Evolutionary conservation across 164 flowering plant genomes (phyloP).

Genomic region (Stephania yunnanensis): DNA sequence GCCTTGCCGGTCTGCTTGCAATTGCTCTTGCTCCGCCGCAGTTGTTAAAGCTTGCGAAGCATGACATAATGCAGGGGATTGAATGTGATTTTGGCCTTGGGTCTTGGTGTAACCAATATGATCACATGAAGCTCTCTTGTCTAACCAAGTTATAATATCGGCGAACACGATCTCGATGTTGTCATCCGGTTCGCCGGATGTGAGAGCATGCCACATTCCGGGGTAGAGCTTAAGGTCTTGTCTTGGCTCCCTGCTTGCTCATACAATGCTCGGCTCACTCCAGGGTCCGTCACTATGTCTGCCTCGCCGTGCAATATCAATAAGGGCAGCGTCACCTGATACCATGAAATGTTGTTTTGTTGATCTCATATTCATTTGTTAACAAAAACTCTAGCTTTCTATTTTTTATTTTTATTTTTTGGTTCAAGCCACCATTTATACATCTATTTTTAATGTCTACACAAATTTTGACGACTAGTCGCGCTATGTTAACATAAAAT

Average conservation of each 20-base stretch:
- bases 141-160: slow-evolving; percentile 81
- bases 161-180: slow-evolving; percentile 69
- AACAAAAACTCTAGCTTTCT: too few species aligned
- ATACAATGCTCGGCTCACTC: slow-evolving; percentile 75
- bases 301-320: slow-evolving; percentile 88
- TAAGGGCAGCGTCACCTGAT: slow-evolving; percentile 74
- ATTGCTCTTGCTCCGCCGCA: background rate
- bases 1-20: slow-evolving; percentile 1
- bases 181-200: slow-evolving; percentile 80
- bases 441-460: too few species aligned
- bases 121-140: slow-evolving; percentile 31
- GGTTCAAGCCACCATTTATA: too few species aligned
- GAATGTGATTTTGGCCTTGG: background rate
- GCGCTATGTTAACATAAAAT: too few species aligned
- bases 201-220: slow-evolving; percentile 95
- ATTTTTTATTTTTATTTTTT: too few species aligned
- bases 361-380: too few species aligned
- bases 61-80: background rate
- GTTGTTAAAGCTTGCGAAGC: slow-evolving; percentile 4
- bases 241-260: slow-evolving; percentile 69
- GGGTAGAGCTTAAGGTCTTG: slow-evolving; percentile 83
- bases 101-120: background rate
- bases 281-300: slow-evolving; percentile 88
- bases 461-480: too few species aligned
- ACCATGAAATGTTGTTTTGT: background rate